A percentile compares a stretch with the other conserved stretches of the same genome.
These are phyloP conservation scores for Sporothrix schenckii DNA, from an alignment of 2,329 filamentous ascomycete species.

Conservation along the genomic window DNA sequence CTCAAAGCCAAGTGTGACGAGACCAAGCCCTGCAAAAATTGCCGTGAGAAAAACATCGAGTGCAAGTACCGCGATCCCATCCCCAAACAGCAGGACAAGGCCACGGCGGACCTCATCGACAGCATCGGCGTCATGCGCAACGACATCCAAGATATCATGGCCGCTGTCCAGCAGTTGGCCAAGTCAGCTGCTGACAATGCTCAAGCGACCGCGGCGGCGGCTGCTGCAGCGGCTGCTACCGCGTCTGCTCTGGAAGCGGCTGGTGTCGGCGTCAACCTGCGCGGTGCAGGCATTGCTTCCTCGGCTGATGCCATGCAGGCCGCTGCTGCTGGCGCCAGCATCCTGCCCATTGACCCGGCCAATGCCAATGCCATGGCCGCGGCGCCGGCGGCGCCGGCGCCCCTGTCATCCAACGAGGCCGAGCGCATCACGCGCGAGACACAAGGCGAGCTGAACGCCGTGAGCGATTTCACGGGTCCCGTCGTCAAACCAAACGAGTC, in stretches of 20 bases:
- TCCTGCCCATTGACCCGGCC: not conserved
- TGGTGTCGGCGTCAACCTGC: not conserved
- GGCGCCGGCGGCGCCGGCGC: slow-evolving; percentile 9
- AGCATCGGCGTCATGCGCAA: slow-evolving; percentile 44
- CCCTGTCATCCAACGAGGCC: slow-evolving; percentile 40
- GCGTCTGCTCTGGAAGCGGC: not conserved
- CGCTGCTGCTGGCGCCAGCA: not conserved
- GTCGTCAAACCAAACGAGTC: slow-evolving; percentile 62
- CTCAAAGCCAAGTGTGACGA: slow-evolving; percentile 93
- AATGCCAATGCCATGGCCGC: slow-evolving; percentile 29
- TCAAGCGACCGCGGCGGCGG: not conserved
- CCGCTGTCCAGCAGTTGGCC: not conserved
- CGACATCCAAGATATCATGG: slow-evolving; percentile 40
- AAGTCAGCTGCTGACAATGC: not conserved
- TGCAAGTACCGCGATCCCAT: slow-evolving; percentile 91
- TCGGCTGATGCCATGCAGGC: slow-evolving; percentile 4
- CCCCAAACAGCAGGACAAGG: slow-evolving; percentile 78
- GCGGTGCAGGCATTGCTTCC: not conserved
- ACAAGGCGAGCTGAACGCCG: slow-evolving; percentile 51
- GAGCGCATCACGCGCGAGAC: slow-evolving; percentile 44
- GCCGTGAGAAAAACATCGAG: slow-evolving; percentile 79
- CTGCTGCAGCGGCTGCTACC: not conserved
- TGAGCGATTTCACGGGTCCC: slow-evolving; percentile 53
- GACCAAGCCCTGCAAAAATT: slow-evolving; percentile 79
- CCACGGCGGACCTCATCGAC: slow-evolving; percentile 62